phyloP scores from a whole-genome alignment of 2,329 filamentous ascomycete genomes.

The Aspergillus phoenicis region DNA sequence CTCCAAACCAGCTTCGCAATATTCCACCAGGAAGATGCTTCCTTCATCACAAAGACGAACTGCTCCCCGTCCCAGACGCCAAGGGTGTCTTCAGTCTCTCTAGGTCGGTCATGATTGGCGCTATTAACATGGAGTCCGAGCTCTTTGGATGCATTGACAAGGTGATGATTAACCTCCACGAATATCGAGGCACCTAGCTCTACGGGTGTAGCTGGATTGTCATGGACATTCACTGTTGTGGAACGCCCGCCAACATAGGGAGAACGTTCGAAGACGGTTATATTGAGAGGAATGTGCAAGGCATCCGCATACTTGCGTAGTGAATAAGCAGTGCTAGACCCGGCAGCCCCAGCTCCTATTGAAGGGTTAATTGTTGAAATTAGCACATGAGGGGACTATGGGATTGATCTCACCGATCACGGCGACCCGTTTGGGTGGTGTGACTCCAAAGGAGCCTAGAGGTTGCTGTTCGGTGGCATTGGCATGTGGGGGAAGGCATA shows the following conservation, averaged over 20 bases:
- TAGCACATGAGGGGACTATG: not conserved
- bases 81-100: slow-evolving; percentile 55
- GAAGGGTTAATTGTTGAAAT: slow-evolving; percentile 6
- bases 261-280: slow-evolving; percentile 85
- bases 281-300: slow-evolving; percentile 65
- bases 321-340: slow-evolving; percentile 83
- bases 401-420: slow-evolving; percentile 34
- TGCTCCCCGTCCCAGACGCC: slow-evolving; percentile 81
- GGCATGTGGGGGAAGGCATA: slow-evolving; percentile 22
- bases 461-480: slow-evolving; percentile 30
- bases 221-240: slow-evolving; percentile 78
- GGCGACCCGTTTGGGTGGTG: slow-evolving; percentile 35
- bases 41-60: slow-evolving; percentile 69
- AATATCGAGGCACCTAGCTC: slow-evolving; percentile 94
- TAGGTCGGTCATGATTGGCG: slow-evolving; percentile 51
- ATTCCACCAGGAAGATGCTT: slow-evolving; percentile 75
- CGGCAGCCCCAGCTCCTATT: slow-evolving; percentile 83
- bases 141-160: slow-evolving; percentile 69
- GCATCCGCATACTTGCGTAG: slow-evolving; percentile 70
- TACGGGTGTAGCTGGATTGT: slow-evolving; percentile 66
- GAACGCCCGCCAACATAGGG: slow-evolving; percentile 80
- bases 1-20: slow-evolving; percentile 77
- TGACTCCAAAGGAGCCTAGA: slow-evolving; percentile 19
- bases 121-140: slow-evolving; percentile 68
- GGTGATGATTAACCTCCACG: slow-evolving; percentile 78